Conservation (phyloP, 2,329 filamentous ascomycete genomes). For the Diaporthe nobilis region DNA sequence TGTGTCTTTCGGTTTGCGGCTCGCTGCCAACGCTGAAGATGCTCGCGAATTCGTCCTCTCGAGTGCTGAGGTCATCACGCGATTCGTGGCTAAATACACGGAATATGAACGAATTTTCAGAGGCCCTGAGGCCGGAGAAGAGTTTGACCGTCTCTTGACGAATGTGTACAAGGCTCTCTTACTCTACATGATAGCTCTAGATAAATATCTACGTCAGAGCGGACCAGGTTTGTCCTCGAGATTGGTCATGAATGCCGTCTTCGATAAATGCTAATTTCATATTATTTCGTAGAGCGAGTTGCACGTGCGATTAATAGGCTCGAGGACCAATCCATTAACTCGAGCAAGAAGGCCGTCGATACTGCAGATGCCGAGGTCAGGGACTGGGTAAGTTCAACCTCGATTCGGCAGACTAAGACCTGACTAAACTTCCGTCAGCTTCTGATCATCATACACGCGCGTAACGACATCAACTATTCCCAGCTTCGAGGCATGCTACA, state of each 20-base stretch:
- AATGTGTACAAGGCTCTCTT: conserved; percentile 1
- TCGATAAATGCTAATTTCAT: too few species aligned
- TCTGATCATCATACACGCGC: not conserved
- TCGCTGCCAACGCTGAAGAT: not conserved
- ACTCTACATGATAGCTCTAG: not conserved
- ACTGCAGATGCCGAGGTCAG: not conserved
- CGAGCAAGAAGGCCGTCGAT: not conserved
- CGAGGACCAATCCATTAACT: too few species aligned
- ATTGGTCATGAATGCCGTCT: too few species aligned
- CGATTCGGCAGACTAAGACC: too few species aligned
- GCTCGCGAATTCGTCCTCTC: conserved; percentile 14
- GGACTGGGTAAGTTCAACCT: not conserved
- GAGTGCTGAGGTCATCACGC: not conserved
- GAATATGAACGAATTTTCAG: not conserved
- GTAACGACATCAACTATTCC: too few species aligned
- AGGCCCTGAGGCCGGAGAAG: not conserved
- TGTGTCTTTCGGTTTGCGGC: conserved; percentile 1
- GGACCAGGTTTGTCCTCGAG: not conserved
- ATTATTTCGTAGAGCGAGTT: too few species aligned
- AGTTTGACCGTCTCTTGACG: not conserved
- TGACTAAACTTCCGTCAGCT: not conserved
- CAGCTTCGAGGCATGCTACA: too few species aligned
- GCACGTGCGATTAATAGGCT: too few species aligned
- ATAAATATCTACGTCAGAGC: not conserved
- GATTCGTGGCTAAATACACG: not conserved